Percentiles rank a stretch among this genome's conserved stretches.
Evolutionary conservation across 805 yeast species (phyloP).

Genomic region (Candida wancherniae): DNA sequence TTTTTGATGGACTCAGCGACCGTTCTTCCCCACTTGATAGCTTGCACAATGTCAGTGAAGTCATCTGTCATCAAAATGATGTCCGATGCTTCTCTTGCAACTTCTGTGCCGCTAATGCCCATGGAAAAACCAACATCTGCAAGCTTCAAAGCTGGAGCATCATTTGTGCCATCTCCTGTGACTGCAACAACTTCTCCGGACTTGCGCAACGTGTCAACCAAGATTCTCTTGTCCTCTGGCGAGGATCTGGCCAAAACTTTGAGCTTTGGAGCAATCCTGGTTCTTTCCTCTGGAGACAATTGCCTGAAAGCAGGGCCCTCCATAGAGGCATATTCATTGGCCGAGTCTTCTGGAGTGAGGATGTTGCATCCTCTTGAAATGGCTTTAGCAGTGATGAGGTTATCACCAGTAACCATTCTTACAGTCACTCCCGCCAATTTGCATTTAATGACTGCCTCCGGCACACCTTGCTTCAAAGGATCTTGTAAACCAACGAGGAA

Average conservation of each 20-base stretch:
- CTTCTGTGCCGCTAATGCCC: slow-evolving; percentile 99
- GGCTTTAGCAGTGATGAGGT: slow-evolving; percentile 84
- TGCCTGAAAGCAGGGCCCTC: slow-evolving; percentile 90
- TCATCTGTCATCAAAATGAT: slow-evolving; percentile 92
- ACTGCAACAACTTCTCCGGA: slow-evolving; percentile 96
- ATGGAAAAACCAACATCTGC: slow-evolving; percentile 98
- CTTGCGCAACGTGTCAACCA: slow-evolving; percentile 74
- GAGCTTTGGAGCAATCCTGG: slow-evolving; percentile 61
- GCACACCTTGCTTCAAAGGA: slow-evolving; percentile 86
- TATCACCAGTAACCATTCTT: slow-evolving; percentile 98
- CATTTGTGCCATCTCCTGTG: slow-evolving; percentile 99
- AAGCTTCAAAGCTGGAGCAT: slow-evolving; percentile 93
- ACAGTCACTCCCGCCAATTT: slow-evolving; percentile 89
- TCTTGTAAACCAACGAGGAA: slow-evolving; percentile 90
- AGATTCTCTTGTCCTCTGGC: slow-evolving; percentile 88
- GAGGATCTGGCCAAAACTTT: slow-evolving; percentile 89
- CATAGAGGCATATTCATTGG: slow-evolving; percentile 62
- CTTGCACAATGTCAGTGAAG: slow-evolving; percentile 90
- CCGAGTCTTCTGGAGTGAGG: slow-evolving; percentile 45
- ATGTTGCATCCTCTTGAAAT: slow-evolving; percentile 87
- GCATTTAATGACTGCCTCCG: slow-evolving; percentile 84
- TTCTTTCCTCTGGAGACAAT: slow-evolving; percentile 53
- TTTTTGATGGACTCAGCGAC: slow-evolving; percentile 92
- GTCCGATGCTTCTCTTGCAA: slow-evolving; percentile 96
- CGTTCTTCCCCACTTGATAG: slow-evolving; percentile 98